These are phyloP conservation scores for Aquilaria malaccensis DNA, from an alignment of 345 rosid genomes.

Conservation along the genomic window DNA sequence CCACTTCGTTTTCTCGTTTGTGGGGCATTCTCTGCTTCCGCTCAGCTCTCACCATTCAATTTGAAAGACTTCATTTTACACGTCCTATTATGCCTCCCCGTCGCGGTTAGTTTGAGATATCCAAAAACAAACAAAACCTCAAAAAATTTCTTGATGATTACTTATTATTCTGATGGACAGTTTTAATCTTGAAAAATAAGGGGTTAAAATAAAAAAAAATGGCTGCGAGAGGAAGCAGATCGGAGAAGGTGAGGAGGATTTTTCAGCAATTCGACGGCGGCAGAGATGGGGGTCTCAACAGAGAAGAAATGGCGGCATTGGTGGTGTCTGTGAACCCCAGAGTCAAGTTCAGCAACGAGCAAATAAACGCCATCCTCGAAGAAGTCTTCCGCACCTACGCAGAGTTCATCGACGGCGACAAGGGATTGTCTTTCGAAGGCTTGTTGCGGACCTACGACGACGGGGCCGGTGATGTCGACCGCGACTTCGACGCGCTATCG, in stretches of 20 bases:
- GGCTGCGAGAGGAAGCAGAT: conserved; percentile 84
- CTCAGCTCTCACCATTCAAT: too few species aligned
- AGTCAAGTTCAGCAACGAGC: conserved; percentile 91
- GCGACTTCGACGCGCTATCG: conserved; percentile 90
- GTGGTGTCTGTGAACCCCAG: conserved; percentile 90
- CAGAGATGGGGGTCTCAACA: conserved; percentile 72
- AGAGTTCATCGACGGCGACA: conserved; percentile 68
- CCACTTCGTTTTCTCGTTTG: too few species aligned
- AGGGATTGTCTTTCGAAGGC: conserved; percentile 76
- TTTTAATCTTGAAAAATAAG: background rate
- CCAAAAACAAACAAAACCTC: background rate
- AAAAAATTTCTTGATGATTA: background rate
- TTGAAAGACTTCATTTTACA: too few species aligned
- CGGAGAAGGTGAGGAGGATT: conserved; percentile 82
- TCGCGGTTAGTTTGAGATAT: too few species aligned
- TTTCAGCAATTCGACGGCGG: conserved; percentile 78
- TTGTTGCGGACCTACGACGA: conserved; percentile 83
- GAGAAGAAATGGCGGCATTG: conserved; percentile 82
- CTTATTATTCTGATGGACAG: too few species aligned
- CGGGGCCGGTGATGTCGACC: conserved; percentile 95
- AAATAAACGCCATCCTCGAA: conserved; percentile 82
- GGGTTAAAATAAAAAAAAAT: conserved; percentile 15
- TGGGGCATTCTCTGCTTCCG: too few species aligned
- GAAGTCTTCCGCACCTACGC: conserved; percentile 84
- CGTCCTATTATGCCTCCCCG: too few species aligned